These are phyloP conservation scores for Aureobasidium namibiae DNA, from an alignment of 2,329 filamentous ascomycete genomes.

Conservation along the genomic window DNA sequence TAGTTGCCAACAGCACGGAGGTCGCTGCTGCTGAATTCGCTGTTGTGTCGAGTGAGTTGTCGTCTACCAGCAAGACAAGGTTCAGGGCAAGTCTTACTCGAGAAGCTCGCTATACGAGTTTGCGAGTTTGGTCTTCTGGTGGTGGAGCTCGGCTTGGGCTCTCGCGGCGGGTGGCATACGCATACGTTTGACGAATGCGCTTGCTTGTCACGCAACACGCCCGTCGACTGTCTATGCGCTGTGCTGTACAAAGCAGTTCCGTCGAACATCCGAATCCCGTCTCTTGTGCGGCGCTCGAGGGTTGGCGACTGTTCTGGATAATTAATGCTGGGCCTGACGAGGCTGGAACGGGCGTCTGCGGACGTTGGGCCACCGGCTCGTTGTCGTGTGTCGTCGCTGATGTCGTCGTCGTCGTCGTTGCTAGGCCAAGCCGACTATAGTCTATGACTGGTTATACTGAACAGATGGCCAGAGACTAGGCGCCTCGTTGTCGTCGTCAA, in stretches of 20 bases:
- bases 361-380: not conserved
- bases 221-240: not conserved
- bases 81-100: slow-evolving; percentile 55
- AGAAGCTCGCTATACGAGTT: slow-evolving; percentile 94
- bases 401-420: slow-evolving; percentile 2
- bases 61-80: not conserved
- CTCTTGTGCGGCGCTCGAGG: not conserved
- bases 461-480: not conserved
- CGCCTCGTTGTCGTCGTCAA: not conserved
- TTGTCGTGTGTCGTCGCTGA: not conserved
- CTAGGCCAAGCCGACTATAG: not conserved
- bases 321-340: not conserved
- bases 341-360: not conserved
- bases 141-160: slow-evolving; percentile 28
- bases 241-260: not conserved
- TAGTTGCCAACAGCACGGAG: slow-evolving; percentile 93
- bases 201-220: not conserved
- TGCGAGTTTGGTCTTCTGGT: slow-evolving; percentile 57
- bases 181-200: slow-evolving; percentile 18
- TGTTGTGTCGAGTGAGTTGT: slow-evolving; percentile 32
- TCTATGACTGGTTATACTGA: not conserved
- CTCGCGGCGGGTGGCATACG: slow-evolving; percentile 25
- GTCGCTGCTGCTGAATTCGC: slow-evolving; percentile 89
- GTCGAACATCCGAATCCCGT: slow-evolving; percentile 1
- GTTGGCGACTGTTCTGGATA: not conserved